A percentile compares a stretch with the other conserved stretches of the same genome.
Conservation (phyloP, 495 filamentous ascomycete species). For the Penicillium simplicissimum region DNA sequence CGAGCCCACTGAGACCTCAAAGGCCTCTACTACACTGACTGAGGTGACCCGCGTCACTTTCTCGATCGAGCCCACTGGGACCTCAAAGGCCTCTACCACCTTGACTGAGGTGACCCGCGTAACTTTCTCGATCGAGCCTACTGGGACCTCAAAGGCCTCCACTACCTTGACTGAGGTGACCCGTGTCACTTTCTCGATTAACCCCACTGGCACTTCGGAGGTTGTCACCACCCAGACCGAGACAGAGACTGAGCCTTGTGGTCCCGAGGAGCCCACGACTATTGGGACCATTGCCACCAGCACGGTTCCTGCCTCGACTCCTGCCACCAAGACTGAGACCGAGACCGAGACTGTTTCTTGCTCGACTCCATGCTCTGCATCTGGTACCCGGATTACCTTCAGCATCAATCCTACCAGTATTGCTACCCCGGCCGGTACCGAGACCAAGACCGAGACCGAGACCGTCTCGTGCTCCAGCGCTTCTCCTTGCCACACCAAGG, state of each 20-base stretch:
- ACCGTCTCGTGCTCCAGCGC: background rate
- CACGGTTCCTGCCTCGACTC: background rate
- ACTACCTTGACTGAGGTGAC: background rate
- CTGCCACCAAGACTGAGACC: background rate
- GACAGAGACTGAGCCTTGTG: constrained; percentile 6
- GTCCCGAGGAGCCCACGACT: background rate
- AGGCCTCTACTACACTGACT: background rate
- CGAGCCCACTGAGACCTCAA: background rate
- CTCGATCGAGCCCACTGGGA: background rate
- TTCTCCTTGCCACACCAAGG: background rate
- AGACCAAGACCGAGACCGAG: background rate
- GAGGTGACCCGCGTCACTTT: background rate
- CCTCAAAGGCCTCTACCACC: background rate
- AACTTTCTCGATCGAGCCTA: background rate
- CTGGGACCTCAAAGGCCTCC: background rate
- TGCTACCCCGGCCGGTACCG: background rate
- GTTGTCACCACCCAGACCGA: background rate
- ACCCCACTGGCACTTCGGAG: background rate
- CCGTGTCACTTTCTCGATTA: background rate
- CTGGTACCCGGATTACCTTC: background rate
- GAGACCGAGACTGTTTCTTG: constrained; percentile 1
- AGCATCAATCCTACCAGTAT: background rate
- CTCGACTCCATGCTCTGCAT: background rate
- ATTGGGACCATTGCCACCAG: background rate
- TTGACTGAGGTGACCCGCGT: background rate